Evolutionary conservation across 495 filamentous ascomycete species (phyloP).

Genomic region (Neurospora tetrasperma): DNA sequence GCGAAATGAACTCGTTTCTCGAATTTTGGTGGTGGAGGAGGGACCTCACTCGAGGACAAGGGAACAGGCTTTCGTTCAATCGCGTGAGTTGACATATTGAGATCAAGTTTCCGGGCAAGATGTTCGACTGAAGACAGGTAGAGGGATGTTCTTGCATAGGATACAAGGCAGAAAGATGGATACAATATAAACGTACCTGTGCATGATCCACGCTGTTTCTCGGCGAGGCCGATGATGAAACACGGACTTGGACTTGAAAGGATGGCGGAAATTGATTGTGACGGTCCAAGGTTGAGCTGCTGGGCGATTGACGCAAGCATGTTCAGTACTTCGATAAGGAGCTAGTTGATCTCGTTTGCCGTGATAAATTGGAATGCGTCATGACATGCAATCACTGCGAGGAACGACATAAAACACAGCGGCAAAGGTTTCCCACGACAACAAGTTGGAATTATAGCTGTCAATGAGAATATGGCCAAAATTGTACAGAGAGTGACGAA

Average conservation of each 20-base stretch:
- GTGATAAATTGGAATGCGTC: neutral
- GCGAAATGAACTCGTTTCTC: neutral
- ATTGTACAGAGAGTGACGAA: constrained; percentile 19
- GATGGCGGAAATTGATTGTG: neutral
- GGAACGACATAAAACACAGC: neutral
- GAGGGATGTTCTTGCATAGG: neutral
- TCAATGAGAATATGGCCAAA: constrained; percentile 3
- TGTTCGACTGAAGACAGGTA: neutral
- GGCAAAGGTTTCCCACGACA: neutral
- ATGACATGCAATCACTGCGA: neutral
- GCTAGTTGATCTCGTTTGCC: neutral
- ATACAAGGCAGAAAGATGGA: neutral
- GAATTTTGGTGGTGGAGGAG: neutral
- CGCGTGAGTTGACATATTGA: neutral
- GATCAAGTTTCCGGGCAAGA: neutral
- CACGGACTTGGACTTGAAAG: neutral
- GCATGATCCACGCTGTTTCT: neutral
- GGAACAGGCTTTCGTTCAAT: neutral
- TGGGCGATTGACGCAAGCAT: neutral
- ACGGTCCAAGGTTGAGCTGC: neutral
- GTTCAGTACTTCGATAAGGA: no score
- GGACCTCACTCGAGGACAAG: neutral
- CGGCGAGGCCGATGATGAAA: neutral
- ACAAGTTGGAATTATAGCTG: neutral
- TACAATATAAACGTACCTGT: neutral